Percentiles rank a stretch among this genome's conserved stretches.
phyloP scores from a whole-genome alignment of 2,329 filamentous ascomycete species.

The Corynespora cassiicola region DNA sequence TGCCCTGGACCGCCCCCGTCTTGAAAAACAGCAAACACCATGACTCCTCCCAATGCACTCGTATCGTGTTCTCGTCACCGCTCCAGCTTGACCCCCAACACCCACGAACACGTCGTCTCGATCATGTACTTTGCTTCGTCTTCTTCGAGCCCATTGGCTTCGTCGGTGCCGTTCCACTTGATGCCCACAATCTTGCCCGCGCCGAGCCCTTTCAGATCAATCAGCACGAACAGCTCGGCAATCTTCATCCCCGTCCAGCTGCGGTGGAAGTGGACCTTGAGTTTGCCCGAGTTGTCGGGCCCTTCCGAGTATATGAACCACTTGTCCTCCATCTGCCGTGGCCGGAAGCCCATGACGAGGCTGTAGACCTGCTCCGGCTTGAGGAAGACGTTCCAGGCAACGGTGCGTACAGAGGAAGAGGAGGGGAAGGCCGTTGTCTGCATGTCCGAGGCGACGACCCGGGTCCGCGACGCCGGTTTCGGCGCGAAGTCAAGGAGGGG shows the following conservation, averaged over 20 bases:
- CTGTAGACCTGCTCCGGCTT: slow-evolving; percentile 34
- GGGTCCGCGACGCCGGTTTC: not conserved
- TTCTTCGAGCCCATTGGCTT: slow-evolving; percentile 33
- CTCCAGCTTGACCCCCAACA: slow-evolving; percentile 45
- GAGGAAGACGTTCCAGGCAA: slow-evolving; percentile 39
- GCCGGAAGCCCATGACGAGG: slow-evolving; percentile 36
- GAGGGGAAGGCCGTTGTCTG: slow-evolving; percentile 25
- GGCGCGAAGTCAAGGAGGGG: not conserved
- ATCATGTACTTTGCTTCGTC: slow-evolving; percentile 39
- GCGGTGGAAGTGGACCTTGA: slow-evolving; percentile 43
- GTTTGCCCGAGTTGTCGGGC: slow-evolving; percentile 37
- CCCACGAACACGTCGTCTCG: slow-evolving; percentile 26
- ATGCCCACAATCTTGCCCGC: slow-evolving; percentile 43
- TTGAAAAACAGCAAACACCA: no score
- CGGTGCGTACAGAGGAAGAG: slow-evolving; percentile 17
- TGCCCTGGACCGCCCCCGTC: no score
- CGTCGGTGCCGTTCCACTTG: slow-evolving; percentile 38
- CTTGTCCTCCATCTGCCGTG: slow-evolving; percentile 30
- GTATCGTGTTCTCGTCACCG: no score
- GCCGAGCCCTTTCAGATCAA: slow-evolving; percentile 41
- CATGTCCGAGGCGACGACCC: slow-evolving; percentile 19
- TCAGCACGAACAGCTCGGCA: slow-evolving; percentile 40
- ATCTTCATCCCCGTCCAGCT: slow-evolving; percentile 41
- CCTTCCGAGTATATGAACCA: slow-evolving; percentile 45
- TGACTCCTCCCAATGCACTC: no score